Percentiles rank a stretch among this genome's conserved stretches.
These are phyloP conservation scores for Fraxinus angustifolia DNA, from an alignment of 305 asterid genomes.

Conservation along the genomic window DNA sequence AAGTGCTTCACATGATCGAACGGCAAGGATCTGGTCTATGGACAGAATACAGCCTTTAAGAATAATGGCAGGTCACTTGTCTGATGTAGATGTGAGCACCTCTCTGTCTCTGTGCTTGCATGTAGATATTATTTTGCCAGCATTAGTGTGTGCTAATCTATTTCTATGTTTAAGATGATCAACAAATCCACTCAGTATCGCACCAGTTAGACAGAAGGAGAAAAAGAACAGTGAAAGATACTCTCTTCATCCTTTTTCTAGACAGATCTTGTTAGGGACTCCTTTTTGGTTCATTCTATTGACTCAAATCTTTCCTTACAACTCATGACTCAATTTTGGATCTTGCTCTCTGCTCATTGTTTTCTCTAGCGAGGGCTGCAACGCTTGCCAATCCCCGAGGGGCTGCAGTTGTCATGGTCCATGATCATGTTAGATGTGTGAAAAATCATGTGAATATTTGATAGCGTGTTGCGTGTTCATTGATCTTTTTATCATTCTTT, in stretches of 20 bases:
- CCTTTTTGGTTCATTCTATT: not conserved
- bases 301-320: not conserved
- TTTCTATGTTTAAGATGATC: not conserved
- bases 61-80: slow-evolving; percentile 93
- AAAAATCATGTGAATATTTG: not conserved
- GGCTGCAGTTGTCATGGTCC: not conserved
- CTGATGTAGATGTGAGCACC: slow-evolving; percentile 91
- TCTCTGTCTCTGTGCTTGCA: not conserved
- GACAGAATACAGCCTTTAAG: slow-evolving; percentile 90
- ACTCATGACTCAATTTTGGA: not conserved
- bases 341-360: not conserved
- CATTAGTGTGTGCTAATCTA: not conserved
- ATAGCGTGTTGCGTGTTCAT: not conserved
- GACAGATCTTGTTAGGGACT: not conserved
- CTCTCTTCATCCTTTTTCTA: not conserved
- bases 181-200: not conserved
- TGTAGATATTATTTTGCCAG: not conserved
- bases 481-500: not conserved
- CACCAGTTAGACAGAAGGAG: not conserved
- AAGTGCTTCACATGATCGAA: slow-evolving; percentile 94
- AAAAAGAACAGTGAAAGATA: not conserved
- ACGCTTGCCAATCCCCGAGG: not conserved
- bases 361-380: not conserved
- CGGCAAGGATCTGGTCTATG: slow-evolving; percentile 92
- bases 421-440: not conserved